Evolutionary conservation across 768 basidiomycete species (phyloP), one percentile per base, ranked within the genome.

Genomic region (Lentinula edodes): DNA sequence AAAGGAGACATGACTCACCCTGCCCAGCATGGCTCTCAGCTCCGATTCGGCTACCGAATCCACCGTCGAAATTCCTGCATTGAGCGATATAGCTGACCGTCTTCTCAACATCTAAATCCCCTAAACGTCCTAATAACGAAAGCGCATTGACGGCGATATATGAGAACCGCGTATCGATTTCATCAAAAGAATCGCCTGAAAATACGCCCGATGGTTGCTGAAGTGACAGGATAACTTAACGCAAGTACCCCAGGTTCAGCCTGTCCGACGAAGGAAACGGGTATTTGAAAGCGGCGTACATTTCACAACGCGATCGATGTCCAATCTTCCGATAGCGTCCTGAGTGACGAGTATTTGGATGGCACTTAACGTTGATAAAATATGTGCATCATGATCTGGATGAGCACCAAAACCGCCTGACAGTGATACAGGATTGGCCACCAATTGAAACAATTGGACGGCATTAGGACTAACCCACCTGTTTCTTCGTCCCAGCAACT

Each of bases 31-130:
- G 97, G 63, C 90, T 94, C 75, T 99, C 97, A 0, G 91, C 94
- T 0, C 95, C 97, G 15, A 85, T 80, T 15, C 76, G 73, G 51
- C 80, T 87, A 28, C 97, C 96, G 68, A 96, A 99, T 0, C 94
- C 97, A 4, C 95, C 95, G 69, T 99, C 97, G 71, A 94, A 98
- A 72, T 98, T 99, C 69, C 80, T 82, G 74, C 97, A 98, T 39
- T 81, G 76, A 23, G 74, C 71, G 48, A 98, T 83, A 72, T 96
- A 93, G 6, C 73, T 76, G 8, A 91, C 83, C 0, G 91, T 87
- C 67, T 79, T 83, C 34, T 87, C 85, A 56, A 74, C 74, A 64
- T 94, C 86, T 48, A 98, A 76, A 20, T 80, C 79, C 62, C 87
- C 80, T 39, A 97, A 77, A 36, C 81, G 78, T 1, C 90, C 90